Base-by-base conservation (phyloP, 2,329 filamentous ascomycete genomes). In the Madurella fahalii region DNA sequence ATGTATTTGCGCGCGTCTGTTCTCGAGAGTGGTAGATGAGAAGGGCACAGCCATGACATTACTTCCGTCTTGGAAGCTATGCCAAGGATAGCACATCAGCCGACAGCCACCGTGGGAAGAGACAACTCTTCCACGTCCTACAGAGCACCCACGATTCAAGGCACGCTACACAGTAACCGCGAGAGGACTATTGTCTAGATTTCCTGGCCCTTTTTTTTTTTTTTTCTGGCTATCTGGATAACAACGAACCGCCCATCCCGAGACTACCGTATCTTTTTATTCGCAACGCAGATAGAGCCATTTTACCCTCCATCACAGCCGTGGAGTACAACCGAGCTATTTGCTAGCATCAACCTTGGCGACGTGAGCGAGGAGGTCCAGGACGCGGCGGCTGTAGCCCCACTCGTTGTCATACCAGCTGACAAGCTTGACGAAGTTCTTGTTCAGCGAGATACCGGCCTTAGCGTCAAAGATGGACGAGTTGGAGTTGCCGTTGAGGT, bases 321-420 rank as follows among this genome's bases (percentile, higher is more conserved):
- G 48, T 13, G 60, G 48, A 32, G 52, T 44, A 50, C 57, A 55
- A 54, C 53, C 55, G 31, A 59, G 46, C 42, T 60, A 60, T 67
- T 81, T 77, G 72, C 73, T 70, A 68, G 71, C 81, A 69, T 92
- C 89, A 63, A 87, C 85, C 82, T 89, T 89, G 76, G 87, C 80
- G 69, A 92, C 82, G 81, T 91, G 87, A 77, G 81, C 79, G 73
- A 84, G 72, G 68, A 94, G 87, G 78, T 94, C 89, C 66, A 92
- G 79, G 69, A 92, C 89, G 85, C 89, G 94, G 81, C 92, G 92
- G 76, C 89, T 95, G 88, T 99, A 97, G 72, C 92, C 94, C 91
- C 92, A 96, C 85, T 97, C 93, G 84, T 97, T 97, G 84, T 96
- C 91, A 80, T 96, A 96, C 94, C 93, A 97, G 69, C 86, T 86